Evolutionary conservation across 371 early-diverging fungal genomes (phyloP).

Genomic region (Batkoa obscura): DNA sequence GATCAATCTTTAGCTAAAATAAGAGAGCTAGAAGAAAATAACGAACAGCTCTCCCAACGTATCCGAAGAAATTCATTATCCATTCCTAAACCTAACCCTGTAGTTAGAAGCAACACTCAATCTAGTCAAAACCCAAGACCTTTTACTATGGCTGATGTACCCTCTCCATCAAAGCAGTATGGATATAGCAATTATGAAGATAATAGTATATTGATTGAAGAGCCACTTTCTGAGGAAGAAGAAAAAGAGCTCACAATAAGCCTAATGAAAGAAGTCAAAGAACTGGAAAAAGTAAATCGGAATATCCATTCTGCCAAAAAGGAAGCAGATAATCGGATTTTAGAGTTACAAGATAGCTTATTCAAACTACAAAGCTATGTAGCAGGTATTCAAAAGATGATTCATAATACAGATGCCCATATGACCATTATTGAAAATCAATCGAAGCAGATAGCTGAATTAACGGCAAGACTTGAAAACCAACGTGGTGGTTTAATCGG

Average conservation of each 20-base stretch:
- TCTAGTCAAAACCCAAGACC: neutral
- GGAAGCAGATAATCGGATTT: neutral
- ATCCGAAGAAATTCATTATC: neutral
- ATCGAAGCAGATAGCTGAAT: constrained; percentile 1
- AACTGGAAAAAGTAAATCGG: constrained; percentile 1
- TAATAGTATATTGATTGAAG: neutral
- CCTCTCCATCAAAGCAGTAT: neutral
- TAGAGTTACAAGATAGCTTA: neutral
- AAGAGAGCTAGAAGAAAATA: neutral
- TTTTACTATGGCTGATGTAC: neutral
- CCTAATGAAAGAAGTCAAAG: constrained; percentile 1
- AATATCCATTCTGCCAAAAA: neutral
- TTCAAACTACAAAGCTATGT: neutral
- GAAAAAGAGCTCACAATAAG: neutral
- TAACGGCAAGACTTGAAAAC: constrained; percentile 1
- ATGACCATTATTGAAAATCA: constrained; percentile 2
- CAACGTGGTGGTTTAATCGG: neutral
- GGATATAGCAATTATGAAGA: neutral
- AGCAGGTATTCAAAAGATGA: neutral
- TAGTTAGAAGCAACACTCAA: neutral
- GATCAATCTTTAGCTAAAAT: neutral
- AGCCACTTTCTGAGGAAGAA: neutral
- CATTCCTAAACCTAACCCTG: neutral
- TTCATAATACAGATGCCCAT: neutral
- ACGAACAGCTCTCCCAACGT: neutral